Conservation (phyloP, 805 yeast species). For the Candida krabiensis region DNA sequence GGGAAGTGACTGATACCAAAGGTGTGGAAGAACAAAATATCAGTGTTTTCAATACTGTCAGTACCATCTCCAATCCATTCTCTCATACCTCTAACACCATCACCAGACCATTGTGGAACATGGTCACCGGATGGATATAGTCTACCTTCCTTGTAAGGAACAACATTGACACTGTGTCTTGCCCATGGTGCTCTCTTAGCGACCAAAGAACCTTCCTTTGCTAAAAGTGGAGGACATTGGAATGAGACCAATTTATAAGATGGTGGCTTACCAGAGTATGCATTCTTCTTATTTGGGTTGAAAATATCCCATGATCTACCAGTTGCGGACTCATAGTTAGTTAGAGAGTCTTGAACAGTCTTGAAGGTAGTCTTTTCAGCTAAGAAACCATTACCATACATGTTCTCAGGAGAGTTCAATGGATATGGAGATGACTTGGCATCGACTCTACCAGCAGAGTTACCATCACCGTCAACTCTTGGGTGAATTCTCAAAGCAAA, state of each 20-base stretch:
- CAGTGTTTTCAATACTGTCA: conserved; percentile 62
- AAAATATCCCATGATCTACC: conserved; percentile 77
- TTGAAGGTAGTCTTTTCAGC: conserved; percentile 65
- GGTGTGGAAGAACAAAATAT: conserved; percentile 75
- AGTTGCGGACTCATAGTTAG: conserved; percentile 59
- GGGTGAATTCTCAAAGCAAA: conserved; percentile 79
- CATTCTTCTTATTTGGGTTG: conserved; percentile 67
- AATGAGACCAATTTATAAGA: conserved; percentile 76
- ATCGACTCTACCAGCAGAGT: conserved; percentile 69
- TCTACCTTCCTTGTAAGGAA: conserved; percentile 72
- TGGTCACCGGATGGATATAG: conserved; percentile 80
- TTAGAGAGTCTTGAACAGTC: conserved; percentile 64
- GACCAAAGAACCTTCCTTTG: conserved; percentile 72
- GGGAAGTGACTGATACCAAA: conserved; percentile 87
- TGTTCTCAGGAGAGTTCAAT: conserved; percentile 66
- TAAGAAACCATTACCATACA: conserved; percentile 76
- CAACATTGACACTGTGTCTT: conserved; percentile 60
- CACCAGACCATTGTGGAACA: conserved; percentile 74
- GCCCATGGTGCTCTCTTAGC: conserved; percentile 86
- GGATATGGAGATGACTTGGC: conserved; percentile 59
- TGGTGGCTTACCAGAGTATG: conserved; percentile 72
- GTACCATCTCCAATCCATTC: conserved; percentile 66
- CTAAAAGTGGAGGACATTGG: conserved; percentile 71
- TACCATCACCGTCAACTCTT: conserved; percentile 76
- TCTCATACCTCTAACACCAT: conserved; percentile 63